Evolutionary conservation across 2,329 filamentous ascomycete genomes (phyloP), one percentile per base, ranked within the genome.

Genomic region (Fusarium dlaminii): DNA sequence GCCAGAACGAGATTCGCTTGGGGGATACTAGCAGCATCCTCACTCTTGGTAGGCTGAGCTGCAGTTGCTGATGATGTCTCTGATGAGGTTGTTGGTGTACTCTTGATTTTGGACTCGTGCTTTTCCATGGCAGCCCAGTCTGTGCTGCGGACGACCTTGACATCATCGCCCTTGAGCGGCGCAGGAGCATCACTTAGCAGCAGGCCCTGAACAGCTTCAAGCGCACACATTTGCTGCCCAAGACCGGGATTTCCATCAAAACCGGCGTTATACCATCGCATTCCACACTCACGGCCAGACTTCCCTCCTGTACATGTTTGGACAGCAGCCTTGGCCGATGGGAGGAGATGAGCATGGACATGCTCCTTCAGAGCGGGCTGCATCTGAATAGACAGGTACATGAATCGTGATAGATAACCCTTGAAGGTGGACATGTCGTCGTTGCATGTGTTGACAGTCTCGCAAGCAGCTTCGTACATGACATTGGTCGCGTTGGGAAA

Each of bases 381-480:
- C 82, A 91, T 84, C 57, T 86, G 79, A 39, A 88, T 85, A 8
- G 89, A 86, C 51, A 87, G 85, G 82, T 87, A 91, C 83, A 92
- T 88, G 83, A 90, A 92, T 62, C 90, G 89, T 32, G 90, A 85
- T 36, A 92, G 85, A 79, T 91, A 92, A 48, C 87, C 91, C 82
- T 94, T 94, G 87, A 91, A 92, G 14, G 89, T 90, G 75, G 86
- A 87, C 86, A 91, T 90, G 80, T 93, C 91, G 56, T 82, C 85
- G 78, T 90, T 88, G 78, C 92, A 94, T 2, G 78, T 84, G 59
- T 83, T 82, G 66, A 84, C 81, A 8, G 81, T 82, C 80, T 94
- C 92, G 83, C 92, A 94, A n/a, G 89, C 88, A 49, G 85, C 85
- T 81, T 94, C 91, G 77, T 85, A 90, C 88, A 93, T 90, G 81